A percentile compares a stretch with the other conserved stretches of the same genome.
These are phyloP conservation scores for Mycena citricolor DNA, from an alignment of 1,284 basidiomycete genomes.

Conservation along the genomic window DNA sequence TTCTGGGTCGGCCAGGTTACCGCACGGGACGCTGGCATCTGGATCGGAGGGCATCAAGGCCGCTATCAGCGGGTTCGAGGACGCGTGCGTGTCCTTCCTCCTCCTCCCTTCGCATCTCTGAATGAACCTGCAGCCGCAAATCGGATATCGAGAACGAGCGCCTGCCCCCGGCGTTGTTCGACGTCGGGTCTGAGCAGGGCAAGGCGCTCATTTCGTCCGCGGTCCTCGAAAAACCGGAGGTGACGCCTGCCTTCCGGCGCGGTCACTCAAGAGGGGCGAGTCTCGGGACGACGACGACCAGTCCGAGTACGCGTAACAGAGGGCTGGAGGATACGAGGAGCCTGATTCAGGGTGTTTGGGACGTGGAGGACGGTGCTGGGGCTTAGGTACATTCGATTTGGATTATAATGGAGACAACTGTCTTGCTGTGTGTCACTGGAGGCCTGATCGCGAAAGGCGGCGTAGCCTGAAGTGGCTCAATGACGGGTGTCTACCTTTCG, in stretches of 20 bases:
- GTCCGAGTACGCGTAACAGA: constrained; percentile 67
- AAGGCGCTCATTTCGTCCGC: constrained; percentile 47
- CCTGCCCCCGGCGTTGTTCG: constrained; percentile 91
- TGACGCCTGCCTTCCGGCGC: constrained; percentile 69
- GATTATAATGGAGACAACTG: no score
- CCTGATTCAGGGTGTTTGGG: constrained; percentile 1
- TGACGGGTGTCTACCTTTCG: no score
- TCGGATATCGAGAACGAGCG: constrained; percentile 99
- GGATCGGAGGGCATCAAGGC: constrained; percentile 39
- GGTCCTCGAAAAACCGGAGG: constrained; percentile 32
- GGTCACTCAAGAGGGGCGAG: constrained; percentile 86
- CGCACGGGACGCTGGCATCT: constrained; percentile 83
- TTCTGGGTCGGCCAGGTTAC: constrained; percentile 74
- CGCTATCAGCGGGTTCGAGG: neutral
- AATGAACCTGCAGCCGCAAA: constrained; percentile 65
- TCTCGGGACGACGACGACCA: constrained; percentile 93
- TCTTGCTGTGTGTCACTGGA: no score
- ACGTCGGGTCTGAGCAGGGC: constrained; percentile 77
- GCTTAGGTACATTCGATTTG: no score
- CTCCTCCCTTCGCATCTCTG: neutral
- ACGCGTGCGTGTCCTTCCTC: neutral
- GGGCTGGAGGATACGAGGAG: constrained; percentile 1
- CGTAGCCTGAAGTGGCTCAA: no score
- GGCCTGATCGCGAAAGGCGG: no score
- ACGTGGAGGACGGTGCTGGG: no score